A percentile compares a stretch with the other conserved stretches of the same genome.
Evolutionary conservation across 208 protist species (phyloP).

Genomic region (Trypanosoma avium): DNA sequence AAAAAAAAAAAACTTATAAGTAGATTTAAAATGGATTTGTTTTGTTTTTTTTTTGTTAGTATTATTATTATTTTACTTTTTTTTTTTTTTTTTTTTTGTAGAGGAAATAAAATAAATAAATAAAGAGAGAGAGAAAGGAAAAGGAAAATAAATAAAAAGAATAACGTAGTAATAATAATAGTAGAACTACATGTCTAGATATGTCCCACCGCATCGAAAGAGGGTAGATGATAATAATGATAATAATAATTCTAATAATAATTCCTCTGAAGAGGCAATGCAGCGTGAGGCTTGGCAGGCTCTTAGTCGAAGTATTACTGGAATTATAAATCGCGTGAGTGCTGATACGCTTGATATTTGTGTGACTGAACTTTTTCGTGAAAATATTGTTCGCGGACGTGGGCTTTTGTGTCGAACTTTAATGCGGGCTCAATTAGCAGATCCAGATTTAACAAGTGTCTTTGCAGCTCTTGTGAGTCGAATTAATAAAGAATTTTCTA

Average conservation of each 20-base stretch:
- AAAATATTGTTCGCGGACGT: constrained; percentile 97
- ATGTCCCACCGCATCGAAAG: constrained; percentile 73
- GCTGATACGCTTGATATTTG: constrained; percentile 93
- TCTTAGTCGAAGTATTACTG: constrained; percentile 96
- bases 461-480: constrained; percentile 95
- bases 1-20: too few relatives aligned
- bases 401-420: constrained; percentile 94
- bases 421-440: constrained; percentile 94
- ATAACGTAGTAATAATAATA: background rate
- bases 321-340: constrained; percentile 97
- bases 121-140: background rate
- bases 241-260: constrained; percentile 12
- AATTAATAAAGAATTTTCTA: constrained; percentile 98
- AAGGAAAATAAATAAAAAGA: constrained; percentile 7
- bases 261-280: constrained; percentile 22
- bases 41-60: too few relatives aligned
- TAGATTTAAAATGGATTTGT: too few relatives aligned
- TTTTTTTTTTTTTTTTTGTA: too few relatives aligned
- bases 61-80: too few relatives aligned
- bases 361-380: constrained; percentile 94
- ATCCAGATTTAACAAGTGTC: constrained; percentile 95
- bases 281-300: constrained; percentile 96
- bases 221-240: constrained; percentile 27
- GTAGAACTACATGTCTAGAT: constrained; percentile 51
- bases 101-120: background rate